These are phyloP conservation scores for Coniochaeta sp. DNA, from an alignment of 2,329 filamentous ascomycete genomes.

Conservation along the genomic window DNA sequence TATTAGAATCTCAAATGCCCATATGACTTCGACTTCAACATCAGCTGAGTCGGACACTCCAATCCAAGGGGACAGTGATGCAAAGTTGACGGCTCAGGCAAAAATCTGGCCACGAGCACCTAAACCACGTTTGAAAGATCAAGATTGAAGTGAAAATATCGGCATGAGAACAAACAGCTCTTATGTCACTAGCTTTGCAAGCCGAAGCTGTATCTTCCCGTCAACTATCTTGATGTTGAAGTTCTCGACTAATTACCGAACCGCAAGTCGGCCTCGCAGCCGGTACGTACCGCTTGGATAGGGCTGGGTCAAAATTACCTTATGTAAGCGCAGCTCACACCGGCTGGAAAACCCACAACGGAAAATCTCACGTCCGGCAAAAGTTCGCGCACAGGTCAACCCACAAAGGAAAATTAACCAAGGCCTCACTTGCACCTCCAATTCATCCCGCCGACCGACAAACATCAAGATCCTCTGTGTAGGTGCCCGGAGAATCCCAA, in stretches of 20 bases:
- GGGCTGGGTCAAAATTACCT: neutral
- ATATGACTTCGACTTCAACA: neutral
- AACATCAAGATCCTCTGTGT: slow-evolving; percentile 2
- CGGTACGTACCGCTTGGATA: too few relatives aligned
- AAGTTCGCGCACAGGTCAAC: slow-evolving; percentile 2
- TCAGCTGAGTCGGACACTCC: neutral
- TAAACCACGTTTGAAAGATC: too few relatives aligned
- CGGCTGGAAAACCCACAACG: neutral
- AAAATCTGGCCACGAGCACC: too few relatives aligned
- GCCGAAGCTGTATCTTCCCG: too few relatives aligned
- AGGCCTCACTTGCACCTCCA: neutral
- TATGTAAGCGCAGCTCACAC: neutral
- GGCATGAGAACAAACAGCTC: too few relatives aligned
- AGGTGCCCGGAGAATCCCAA: slow-evolving; percentile 1
- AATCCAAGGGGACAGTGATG: neutral
- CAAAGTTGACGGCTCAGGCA: too few relatives aligned
- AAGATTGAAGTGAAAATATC: too few relatives aligned
- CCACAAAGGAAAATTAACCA: neutral
- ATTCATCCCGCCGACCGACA: slow-evolving; percentile 1
- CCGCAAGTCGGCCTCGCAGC: too few relatives aligned
- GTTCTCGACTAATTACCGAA: too few relatives aligned
- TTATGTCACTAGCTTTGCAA: too few relatives aligned
- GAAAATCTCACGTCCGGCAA: neutral
- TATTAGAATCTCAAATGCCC: neutral
- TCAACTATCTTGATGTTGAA: too few relatives aligned